Evolutionary conservation across 1,284 basidiomycete genomes (phyloP), one percentile per base, ranked within the genome.

Genomic region (Ceratobasidium sp.): DNA sequence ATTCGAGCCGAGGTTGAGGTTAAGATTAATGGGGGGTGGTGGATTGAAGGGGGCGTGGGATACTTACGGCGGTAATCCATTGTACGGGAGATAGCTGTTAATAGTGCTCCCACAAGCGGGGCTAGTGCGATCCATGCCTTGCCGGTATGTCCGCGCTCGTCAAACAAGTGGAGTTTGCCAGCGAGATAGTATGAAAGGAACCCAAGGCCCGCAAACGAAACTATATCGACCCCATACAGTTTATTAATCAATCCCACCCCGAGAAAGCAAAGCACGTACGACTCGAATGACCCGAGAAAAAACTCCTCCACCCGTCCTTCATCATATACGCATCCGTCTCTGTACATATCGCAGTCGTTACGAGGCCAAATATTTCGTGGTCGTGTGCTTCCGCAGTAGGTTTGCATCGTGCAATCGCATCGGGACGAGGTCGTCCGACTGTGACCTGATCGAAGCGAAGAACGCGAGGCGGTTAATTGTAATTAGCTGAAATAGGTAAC

Each of bases 201-300:
- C 1, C 94, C 94, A 2, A 99, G 86, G 0, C 97, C 97, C 9
- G 96, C 94, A 80, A 97, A 99, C 0, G 95, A 93, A 66, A 97
- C 94, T 94, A 45, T n/a, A 47, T 15, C 8, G 6, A 41, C 36
- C 19, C 45, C 60, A 63, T 19, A 63, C n/a, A 6, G 2, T 79
- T 5, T 60, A 33, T 59, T 41, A 69, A 60, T 8, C 59, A 45
- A 33, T 29, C 67, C 75, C 56, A 44, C 24, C 22, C 31, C 45
- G 9, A 73, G 15, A 51, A 24, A 47, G 24, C 78, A 11, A 41
- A 78, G 75, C 7, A 86, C 88, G 53, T 83, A 95, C 89, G 81
- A 79, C 93, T 94, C 0, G 94, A 90, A 84, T 99, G 97, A 0
- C 97, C 97, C 64, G 93, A 96, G 4, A 95, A 95, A 83, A 99